phyloP scores from a whole-genome alignment of 225 moss, liverwort and hornwort genomes.

The Polytrichum formosum region DNA sequence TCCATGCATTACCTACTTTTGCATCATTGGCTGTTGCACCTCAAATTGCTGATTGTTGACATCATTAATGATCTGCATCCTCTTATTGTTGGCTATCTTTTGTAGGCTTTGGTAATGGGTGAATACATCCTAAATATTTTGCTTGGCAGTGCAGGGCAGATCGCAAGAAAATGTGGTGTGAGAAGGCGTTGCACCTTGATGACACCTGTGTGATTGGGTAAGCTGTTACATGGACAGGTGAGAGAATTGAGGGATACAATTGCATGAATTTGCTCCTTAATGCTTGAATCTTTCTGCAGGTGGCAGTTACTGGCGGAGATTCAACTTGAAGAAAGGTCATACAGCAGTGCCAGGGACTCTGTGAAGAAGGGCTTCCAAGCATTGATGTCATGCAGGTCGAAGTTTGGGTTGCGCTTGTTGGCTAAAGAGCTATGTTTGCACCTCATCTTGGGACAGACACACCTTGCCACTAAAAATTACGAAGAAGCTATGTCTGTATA shows the following conservation, averaged over 20 bases:
- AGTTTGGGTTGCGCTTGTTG: slow-evolving; percentile 59
- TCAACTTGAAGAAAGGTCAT: slow-evolving; percentile 63
- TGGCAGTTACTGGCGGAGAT: slow-evolving; percentile 87
- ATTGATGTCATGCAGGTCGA: slow-evolving; percentile 47
- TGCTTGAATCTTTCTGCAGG: slow-evolving; percentile 44
- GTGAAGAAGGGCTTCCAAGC: slow-evolving; percentile 73
- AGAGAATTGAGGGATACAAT: not conserved
- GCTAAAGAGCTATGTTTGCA: slow-evolving; percentile 63
- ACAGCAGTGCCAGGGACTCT: slow-evolving; percentile 68
- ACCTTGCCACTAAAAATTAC: slow-evolving; percentile 54
- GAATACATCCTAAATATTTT: slow-evolving; percentile 10
- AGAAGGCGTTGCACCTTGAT: slow-evolving; percentile 77
- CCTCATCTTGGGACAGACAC: slow-evolving; percentile 55
- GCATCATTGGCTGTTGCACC: not conserved
- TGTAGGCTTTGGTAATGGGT: no score
- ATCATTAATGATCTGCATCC: no score
- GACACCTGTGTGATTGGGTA: slow-evolving; percentile 76
- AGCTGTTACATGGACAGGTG: slow-evolving; percentile 24
- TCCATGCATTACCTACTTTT: not conserved
- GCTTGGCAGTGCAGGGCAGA: slow-evolving; percentile 52
- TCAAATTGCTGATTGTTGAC: no score
- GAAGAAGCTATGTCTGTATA: slow-evolving; percentile 59
- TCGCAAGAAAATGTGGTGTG: slow-evolving; percentile 71
- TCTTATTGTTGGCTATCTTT: no score
- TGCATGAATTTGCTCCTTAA: not conserved